Conservation (phyloP, 169 alveolate species). For the Toxoplasma gondii region DNA sequence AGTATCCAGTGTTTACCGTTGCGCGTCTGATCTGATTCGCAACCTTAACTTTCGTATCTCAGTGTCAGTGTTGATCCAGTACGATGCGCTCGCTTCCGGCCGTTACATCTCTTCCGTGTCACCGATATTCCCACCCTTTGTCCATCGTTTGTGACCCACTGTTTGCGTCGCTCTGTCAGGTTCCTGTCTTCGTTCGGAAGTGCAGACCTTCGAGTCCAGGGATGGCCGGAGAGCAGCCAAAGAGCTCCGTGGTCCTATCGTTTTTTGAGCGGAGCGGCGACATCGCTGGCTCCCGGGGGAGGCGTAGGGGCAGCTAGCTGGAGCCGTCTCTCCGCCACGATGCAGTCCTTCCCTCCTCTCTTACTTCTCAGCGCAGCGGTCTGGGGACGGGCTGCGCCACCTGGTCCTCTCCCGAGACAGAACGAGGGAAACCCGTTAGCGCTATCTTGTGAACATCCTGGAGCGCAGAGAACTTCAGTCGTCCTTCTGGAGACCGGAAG, state of each 20-base stretch:
- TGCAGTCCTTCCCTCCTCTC: conserved; percentile 32
- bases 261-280: neutral
- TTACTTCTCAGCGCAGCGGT: neutral
- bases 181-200: neutral
- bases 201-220: neutral
- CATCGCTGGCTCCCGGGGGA: neutral
- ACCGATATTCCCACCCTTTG: too few species aligned
- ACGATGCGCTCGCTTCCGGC: too few species aligned
- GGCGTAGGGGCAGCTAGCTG: neutral
- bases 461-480: neutral
- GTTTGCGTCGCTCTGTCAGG: neutral
- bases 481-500: neutral
- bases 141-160: too few species aligned
- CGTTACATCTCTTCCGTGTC: too few species aligned
- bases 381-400: neutral
- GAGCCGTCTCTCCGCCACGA: conserved; percentile 18
- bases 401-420: neutral
- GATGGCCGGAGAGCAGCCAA: neutral
- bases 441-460: neutral
- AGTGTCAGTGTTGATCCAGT: too few species aligned
- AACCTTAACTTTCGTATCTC: too few species aligned
- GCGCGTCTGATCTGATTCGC: too few species aligned
- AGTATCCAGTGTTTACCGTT: too few species aligned
- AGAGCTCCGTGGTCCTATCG: neutral
- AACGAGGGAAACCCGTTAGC: neutral